These are phyloP conservation scores for Letharia lupina DNA, from an alignment of 495 filamentous ascomycete genomes.

Conservation along the genomic window DNA sequence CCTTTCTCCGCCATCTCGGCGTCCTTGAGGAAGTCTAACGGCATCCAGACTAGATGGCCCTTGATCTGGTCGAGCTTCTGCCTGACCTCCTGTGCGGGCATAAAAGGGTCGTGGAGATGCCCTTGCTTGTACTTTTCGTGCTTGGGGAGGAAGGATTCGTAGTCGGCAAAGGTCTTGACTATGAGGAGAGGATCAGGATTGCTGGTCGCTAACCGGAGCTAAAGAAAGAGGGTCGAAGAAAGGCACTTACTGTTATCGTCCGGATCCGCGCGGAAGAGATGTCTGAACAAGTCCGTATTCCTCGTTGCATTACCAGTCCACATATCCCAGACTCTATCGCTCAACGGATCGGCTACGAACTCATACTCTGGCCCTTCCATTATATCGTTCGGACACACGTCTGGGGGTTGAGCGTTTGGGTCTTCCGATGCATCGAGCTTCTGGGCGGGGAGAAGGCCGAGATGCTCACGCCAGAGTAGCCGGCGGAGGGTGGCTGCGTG, in stretches of 20 bases:
- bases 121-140: slow-evolving; percentile 64
- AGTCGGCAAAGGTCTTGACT: slow-evolving; percentile 83
- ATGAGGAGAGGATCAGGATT: not conserved
- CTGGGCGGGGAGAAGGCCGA: slow-evolving; percentile 74
- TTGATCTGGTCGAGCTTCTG: slow-evolving; percentile 68
- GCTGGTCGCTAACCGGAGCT: no score
- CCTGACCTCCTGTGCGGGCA: slow-evolving; percentile 59
- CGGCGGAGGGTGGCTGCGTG: slow-evolving; percentile 75
- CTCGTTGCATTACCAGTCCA: slow-evolving; percentile 70
- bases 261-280: slow-evolving; percentile 88
- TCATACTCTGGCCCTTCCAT: slow-evolving; percentile 57
- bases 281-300: slow-evolving; percentile 77
- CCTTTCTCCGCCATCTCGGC: slow-evolving; percentile 89
- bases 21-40: slow-evolving; percentile 73
- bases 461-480: slow-evolving; percentile 86
- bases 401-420: slow-evolving; percentile 74
- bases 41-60: slow-evolving; percentile 95
- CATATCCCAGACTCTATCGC: slow-evolving; percentile 71
- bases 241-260: slow-evolving; percentile 60
- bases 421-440: slow-evolving; percentile 59
- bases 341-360: slow-evolving; percentile 73
- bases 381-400: slow-evolving; percentile 61
- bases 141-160: slow-evolving; percentile 63
- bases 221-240: not conserved
- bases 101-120: slow-evolving; percentile 72